Percentiles rank a stretch among this genome's conserved stretches.
Conservation (phyloP, 2,329 filamentous ascomycete species). For the Colletotrichum lupini region DNA sequence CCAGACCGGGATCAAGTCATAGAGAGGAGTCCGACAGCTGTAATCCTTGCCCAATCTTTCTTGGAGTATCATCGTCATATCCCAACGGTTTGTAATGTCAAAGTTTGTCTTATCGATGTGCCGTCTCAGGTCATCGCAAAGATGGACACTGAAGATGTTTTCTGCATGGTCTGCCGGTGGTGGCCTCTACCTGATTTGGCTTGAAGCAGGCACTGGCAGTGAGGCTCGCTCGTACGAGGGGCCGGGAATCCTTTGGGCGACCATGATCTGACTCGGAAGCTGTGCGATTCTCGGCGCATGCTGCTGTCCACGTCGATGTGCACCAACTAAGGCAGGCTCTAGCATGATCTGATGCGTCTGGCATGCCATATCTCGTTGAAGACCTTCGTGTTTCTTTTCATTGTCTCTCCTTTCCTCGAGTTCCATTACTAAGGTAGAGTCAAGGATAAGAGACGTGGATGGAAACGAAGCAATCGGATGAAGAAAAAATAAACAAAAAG, state of each 20-base stretch:
- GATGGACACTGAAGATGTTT: background rate
- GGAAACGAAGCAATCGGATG: no score
- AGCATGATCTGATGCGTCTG: background rate
- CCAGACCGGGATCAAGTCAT: background rate
- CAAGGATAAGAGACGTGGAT: no score
- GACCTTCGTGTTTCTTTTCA: background rate
- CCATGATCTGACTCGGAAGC: background rate
- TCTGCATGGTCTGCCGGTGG: background rate
- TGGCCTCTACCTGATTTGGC: background rate
- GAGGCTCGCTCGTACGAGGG: background rate
- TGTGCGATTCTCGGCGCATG: background rate
- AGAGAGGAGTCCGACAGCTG: background rate
- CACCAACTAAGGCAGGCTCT: background rate
- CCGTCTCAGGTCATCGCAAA: background rate
- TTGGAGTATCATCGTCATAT: background rate
- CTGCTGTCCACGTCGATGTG: background rate
- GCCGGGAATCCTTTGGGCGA: background rate
- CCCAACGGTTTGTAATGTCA: conserved; percentile 2
- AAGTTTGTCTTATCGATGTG: background rate
- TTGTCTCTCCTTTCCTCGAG: background rate
- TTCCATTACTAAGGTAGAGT: no score
- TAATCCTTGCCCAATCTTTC: background rate
- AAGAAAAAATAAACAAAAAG: no score
- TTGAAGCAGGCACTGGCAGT: background rate
- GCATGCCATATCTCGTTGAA: background rate